Evolutionary conservation across 768 basidiomycete species (phyloP).

Genomic region (Termitomyces bulborhizus): DNA sequence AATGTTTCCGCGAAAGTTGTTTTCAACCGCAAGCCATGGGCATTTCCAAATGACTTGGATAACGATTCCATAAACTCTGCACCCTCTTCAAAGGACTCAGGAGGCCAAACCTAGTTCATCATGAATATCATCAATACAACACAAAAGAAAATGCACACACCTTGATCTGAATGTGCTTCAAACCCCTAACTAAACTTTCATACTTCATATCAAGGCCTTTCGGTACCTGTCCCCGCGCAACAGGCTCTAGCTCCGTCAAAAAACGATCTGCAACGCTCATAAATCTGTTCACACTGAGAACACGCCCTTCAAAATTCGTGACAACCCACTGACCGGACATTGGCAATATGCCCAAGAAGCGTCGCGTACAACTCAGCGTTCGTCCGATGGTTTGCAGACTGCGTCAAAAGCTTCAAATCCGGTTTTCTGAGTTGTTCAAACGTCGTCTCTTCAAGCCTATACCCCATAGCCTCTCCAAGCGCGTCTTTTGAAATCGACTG

Average conservation of each 20-base stretch:
- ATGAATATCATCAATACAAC: background rate
- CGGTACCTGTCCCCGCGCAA: slow-evolving; percentile 67
- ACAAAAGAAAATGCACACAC: slow-evolving; percentile 26
- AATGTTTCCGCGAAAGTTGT: slow-evolving; percentile 81
- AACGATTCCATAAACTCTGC: slow-evolving; percentile 86
- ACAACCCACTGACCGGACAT: slow-evolving; percentile 53
- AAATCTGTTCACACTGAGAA: slow-evolving; percentile 45
- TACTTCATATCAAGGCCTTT: slow-evolving; percentile 80
- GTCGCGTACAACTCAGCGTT: slow-evolving; percentile 82
- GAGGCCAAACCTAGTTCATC: slow-evolving; percentile 74
- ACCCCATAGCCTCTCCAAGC: slow-evolving; percentile 71
- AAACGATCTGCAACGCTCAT: slow-evolving; percentile 92
- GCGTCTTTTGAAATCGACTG: slow-evolving; percentile 69
- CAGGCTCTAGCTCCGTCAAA: slow-evolving; percentile 68
- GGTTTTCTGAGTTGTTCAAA: slow-evolving; percentile 81
- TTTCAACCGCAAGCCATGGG: slow-evolving; percentile 81
- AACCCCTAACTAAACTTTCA: slow-evolving; percentile 78
- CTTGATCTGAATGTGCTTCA: slow-evolving; percentile 80
- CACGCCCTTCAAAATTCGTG: background rate
- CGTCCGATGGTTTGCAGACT: slow-evolving; percentile 69
- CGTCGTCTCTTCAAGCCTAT: slow-evolving; percentile 79
- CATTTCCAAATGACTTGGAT: slow-evolving; percentile 76
- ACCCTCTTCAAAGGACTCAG: slow-evolving; percentile 88
- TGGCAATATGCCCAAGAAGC: slow-evolving; percentile 79
- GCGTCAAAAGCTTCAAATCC: slow-evolving; percentile 56